Conservation (phyloP, 768 basidiomycete genomes). For the Roridomyces roridus region DNA sequence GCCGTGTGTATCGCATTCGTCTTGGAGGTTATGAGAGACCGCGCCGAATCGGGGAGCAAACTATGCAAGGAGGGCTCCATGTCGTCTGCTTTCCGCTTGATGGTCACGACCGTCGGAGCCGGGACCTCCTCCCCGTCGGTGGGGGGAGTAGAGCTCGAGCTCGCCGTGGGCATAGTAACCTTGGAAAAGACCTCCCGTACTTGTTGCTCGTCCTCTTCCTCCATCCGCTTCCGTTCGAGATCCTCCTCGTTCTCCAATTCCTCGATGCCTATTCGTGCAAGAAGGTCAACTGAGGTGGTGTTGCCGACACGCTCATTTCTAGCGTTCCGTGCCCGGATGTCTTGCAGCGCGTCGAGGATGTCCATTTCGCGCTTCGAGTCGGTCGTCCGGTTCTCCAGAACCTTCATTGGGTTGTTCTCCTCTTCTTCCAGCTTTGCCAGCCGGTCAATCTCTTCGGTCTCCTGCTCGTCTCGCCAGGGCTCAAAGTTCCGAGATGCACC, state of each 20-base stretch:
- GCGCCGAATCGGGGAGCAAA: constrained; percentile 70
- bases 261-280: constrained; percentile 65
- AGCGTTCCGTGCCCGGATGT: constrained; percentile 86
- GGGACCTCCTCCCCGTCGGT: constrained; percentile 26
- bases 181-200: constrained; percentile 90
- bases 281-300: constrained; percentile 56
- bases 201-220: constrained; percentile 92
- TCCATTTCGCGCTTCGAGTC: constrained; percentile 99
- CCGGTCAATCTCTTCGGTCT: constrained; percentile 81
- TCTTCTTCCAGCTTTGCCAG: constrained; percentile 88
- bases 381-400: constrained; percentile 88
- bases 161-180: constrained; percentile 48
- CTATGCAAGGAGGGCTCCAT: constrained; percentile 73
- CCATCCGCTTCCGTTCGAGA: constrained; percentile 66
- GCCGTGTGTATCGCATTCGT: constrained; percentile 42
- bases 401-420: constrained; percentile 98
- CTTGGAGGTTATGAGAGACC: constrained; percentile 62
- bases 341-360: constrained; percentile 93
- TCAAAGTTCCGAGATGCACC: constrained; percentile 98
- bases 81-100: constrained; percentile 88
- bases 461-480: constrained; percentile 89
- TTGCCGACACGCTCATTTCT: constrained; percentile 88
- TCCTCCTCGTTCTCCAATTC: constrained; percentile 84
- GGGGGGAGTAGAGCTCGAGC: constrained; percentile 30
- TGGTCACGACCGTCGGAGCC: constrained; percentile 55